Percentiles rank a stretch among this genome's conserved stretches.
These are phyloP conservation scores for Ganoderma resinaceum DNA, from an alignment of 1,284 basidiomycete genomes.

Conservation along the genomic window DNA sequence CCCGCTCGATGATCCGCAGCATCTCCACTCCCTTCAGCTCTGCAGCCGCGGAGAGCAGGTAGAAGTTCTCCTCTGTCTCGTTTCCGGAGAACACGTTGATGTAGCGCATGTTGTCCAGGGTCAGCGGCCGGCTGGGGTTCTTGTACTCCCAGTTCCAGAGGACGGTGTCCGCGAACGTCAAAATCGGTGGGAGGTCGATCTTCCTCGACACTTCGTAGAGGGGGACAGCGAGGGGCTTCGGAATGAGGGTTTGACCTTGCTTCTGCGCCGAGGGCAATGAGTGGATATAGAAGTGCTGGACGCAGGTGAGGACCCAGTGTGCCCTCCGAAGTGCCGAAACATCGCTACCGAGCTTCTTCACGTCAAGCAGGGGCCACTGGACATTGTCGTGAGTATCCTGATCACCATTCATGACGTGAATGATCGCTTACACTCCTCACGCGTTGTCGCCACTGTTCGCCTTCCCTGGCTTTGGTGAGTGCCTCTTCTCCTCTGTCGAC, in stretches of 20 bases:
- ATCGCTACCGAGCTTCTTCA: slow-evolving; percentile 57
- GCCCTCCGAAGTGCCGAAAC: slow-evolving; percentile 79
- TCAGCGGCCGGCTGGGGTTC: slow-evolving; percentile 59
- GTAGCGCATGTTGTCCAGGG: slow-evolving; percentile 70
- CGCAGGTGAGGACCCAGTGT: slow-evolving; percentile 89
- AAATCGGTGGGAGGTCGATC: slow-evolving; percentile 88
- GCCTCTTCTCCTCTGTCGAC: slow-evolving; percentile 61
- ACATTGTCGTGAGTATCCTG: slow-evolving; percentile 16
- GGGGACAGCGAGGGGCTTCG: slow-evolving; percentile 83
- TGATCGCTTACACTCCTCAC: slow-evolving; percentile 65
- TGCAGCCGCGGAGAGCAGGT: slow-evolving; percentile 83
- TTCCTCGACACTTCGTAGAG: slow-evolving; percentile 78
- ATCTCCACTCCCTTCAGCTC: slow-evolving; percentile 91
- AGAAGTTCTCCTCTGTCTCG: slow-evolving; percentile 88
- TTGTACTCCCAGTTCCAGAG: slow-evolving; percentile 90
- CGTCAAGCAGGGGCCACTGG: slow-evolving; percentile 76
- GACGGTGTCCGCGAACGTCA: slow-evolving; percentile 96
- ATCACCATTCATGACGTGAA: background rate
- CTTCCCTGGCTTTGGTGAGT: slow-evolving; percentile 54
- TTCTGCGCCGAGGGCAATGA: slow-evolving; percentile 61
- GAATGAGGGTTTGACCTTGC: slow-evolving; percentile 61
- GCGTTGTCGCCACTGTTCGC: slow-evolving; percentile 71
- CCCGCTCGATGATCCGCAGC: slow-evolving; percentile 88
- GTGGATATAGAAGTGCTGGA: slow-evolving; percentile 91
- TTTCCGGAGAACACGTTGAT: slow-evolving; percentile 85